Percentiles rank a stretch among this genome's conserved stretches.
These are phyloP conservation scores for Medicago lupulina DNA, from an alignment of 306 rosid genomes.

Conservation along the genomic window DNA sequence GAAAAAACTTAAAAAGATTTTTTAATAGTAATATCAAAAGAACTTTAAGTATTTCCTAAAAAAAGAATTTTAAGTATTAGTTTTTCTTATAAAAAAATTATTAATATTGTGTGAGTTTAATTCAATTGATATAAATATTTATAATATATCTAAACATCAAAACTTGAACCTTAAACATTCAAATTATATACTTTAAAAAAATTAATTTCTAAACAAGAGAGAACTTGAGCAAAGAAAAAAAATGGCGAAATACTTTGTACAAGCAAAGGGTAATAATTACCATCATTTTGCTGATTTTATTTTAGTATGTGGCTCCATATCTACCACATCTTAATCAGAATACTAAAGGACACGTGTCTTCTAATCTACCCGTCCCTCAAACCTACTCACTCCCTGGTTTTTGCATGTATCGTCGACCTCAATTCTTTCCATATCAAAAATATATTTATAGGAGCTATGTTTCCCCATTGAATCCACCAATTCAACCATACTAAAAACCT, in stretches of 20 bases:
- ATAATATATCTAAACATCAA: no score
- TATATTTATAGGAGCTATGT: not conserved
- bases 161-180: no score
- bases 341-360: slow-evolving; percentile 32
- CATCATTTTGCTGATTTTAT: not conserved
- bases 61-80: no score
- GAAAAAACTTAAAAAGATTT: no score
- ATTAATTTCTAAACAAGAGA: no score
- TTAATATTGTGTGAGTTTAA: not conserved
- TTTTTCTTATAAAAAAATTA: no score
- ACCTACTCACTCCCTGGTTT: slow-evolving; percentile 44
- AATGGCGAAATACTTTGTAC: not conserved
- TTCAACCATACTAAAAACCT: not conserved
- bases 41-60: no score
- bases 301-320: slow-evolving; percentile 22
- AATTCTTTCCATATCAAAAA: not conserved
- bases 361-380: slow-evolving; percentile 47
- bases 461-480: not conserved
- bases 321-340: slow-evolving; percentile 33
- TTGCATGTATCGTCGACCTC: not conserved
- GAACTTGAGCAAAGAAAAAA: no score
- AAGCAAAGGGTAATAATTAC: not conserved
- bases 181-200: no score
- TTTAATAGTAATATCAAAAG: no score
- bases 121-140: no score